Base-by-base conservation (phyloP, 2,329 filamentous ascomycete genomes). In the Madurella fahalii region DNA sequence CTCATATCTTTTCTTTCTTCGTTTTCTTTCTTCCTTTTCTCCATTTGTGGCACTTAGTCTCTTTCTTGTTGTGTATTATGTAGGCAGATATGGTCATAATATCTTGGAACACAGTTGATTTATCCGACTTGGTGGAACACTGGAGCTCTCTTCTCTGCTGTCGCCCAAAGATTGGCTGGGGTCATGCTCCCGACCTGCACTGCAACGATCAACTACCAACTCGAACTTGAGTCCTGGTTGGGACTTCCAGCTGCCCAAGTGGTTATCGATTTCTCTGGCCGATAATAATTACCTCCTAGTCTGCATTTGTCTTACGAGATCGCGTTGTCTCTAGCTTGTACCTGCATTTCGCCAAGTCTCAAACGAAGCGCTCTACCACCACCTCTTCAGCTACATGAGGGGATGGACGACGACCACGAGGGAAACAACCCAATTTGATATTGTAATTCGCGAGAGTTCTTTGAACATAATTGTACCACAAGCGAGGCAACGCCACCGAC, bases 111-210 rank as follows among this genome's bases (percentile, higher is more conserved):
- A 25, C 25, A 7, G 25, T 25, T 7, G 25, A 7, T 25, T 7
- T 25, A 25, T 25, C 25, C 7, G 25, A 25, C 25, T 3, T 25
- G 25, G 51, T 54, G 51, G 54, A 43, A 50, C 53, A 46, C 37
- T 30, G 46, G 52, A 57, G 54, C 52, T 50, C 34, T 25, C 18
- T 25, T 12, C 9, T 16, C 49, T 34, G 40, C 48, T 52, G 44
- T 56, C 40, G 18, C 4, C 43, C 46, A 40, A 13, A 41, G 50
- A 51, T 56, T 53, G 47, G 56, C 42, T 51, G 47, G 31, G 55
- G 47, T 15, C 16, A n/a, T 17, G 4, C 40, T 52, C 18, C 32
- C 43, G n/a, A 32, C 32, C 42, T 46, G 30, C 40, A 42, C 9
- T 40, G 44, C 32, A 48, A 49, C 25, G 12, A 32, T 32, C 31